Conservation (phyloP, 305 asterid genomes). For the Ajuga reptans region DNA sequence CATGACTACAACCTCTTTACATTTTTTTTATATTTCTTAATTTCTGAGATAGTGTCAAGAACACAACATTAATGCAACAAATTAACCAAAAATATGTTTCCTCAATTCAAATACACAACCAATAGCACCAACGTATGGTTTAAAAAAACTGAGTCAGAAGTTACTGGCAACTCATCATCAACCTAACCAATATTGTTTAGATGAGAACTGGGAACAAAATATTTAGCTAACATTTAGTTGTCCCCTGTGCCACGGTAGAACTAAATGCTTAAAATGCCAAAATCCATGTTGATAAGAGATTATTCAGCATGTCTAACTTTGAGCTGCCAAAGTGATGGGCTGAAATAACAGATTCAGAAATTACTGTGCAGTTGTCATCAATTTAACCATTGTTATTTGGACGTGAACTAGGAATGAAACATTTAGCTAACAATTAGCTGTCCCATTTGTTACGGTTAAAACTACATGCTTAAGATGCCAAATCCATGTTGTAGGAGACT, state of each 20-base stretch:
- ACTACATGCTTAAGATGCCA: constrained; percentile 1
- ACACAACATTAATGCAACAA: not conserved
- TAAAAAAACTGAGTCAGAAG: constrained; percentile 7
- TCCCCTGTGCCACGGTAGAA: not conserved
- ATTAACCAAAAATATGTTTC: not conserved
- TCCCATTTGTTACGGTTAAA: not conserved
- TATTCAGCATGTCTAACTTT: not conserved
- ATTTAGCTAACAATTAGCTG: not conserved
- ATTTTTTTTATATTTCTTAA: not conserved
- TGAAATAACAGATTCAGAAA: constrained; percentile 9
- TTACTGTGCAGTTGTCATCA: not conserved
- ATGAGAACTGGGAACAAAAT: not conserved
- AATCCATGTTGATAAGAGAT: not conserved
- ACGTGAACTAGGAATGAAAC: not conserved
- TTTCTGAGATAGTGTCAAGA: not conserved
- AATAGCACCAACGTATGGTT: not conserved
- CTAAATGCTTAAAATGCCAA: not conserved
- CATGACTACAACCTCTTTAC: not conserved
- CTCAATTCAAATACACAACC: not conserved
- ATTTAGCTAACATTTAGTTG: not conserved
- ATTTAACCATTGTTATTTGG: not conserved
- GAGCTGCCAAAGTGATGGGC: not conserved
- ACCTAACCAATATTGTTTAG: not conserved
- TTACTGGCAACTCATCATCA: not conserved
- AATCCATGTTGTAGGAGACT: not conserved